Base-by-base conservation (phyloP, 805 yeast genomes). In the Suhomyces pyralidae region DNA sequence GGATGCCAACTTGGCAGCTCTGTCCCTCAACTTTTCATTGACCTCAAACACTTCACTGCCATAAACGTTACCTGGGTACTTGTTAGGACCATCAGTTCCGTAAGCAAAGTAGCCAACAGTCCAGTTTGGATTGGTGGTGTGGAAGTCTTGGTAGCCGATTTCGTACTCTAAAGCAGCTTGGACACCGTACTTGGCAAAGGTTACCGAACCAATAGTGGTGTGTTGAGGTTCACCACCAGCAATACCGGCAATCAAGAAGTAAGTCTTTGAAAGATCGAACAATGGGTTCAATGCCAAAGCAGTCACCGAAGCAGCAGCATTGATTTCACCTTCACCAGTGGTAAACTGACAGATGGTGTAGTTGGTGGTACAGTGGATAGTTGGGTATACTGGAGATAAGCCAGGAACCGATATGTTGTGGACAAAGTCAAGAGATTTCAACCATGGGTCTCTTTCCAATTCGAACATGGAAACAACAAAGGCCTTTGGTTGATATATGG, bases 241-340 rank as follows among this genome's bases (percentile, higher is more conserved):
- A 62, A 84, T 84, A 63, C 89, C 89, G 20, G 85, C 84, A 55
- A 82, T 70, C 58, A 84, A 58, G 72, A 81, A 84, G 71, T 82
- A 84, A 43, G 88, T 82, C 59, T 79, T 76, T 36, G 81, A 63
- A 49, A 84, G 74, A 61, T 84, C 86, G 55, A 84, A 83, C 52
- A 73, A 60, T 40, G 86, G 82, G 52, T 75, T 73, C 63, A 82
- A 70, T 9, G 79, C 64, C 56, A 84, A 67, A 6, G 88, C 84
- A 42, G 80, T 75, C 53, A 83, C 63, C 22, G 86, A 73, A 24
- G 83, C 56, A 14, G 88, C 88, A 38, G 88, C 88, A 60, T 84
- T 84, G 58, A 82, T 78, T 64, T 84, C 88, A 57, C 84, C 85
- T 68, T 83, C 88, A 50, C 89, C 89, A n/a, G 85, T 81, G 45